Evolutionary conservation across 1,284 basidiomycete species (phyloP).

Genomic region (Gomphus sp.): DNA sequence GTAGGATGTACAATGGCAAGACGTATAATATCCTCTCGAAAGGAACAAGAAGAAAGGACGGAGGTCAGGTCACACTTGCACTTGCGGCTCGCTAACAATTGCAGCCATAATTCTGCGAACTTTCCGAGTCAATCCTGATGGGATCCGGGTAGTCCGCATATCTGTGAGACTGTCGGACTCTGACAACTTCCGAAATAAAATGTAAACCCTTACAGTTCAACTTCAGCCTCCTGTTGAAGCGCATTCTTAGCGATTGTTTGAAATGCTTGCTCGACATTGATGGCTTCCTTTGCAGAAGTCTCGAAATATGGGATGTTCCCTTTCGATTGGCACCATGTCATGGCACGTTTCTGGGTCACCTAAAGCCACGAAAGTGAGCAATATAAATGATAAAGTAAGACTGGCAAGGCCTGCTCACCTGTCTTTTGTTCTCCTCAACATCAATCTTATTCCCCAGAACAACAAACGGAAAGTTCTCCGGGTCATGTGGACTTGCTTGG

Average conservation of each 20-base stretch:
- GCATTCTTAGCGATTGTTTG: constrained; percentile 99
- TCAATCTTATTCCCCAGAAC: constrained; percentile 99
- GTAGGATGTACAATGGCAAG: neutral
- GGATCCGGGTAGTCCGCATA: constrained; percentile 99
- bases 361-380: neutral
- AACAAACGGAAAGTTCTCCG: constrained; percentile 98
- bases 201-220: constrained; percentile 67
- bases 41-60: neutral
- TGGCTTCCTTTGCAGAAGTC: constrained; percentile 98
- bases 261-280: constrained; percentile 99
- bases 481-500: constrained; percentile 96
- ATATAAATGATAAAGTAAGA: neutral
- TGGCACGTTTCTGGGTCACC: constrained; percentile 99
- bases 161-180: constrained; percentile 31
- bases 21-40: neutral
- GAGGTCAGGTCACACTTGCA: neutral
- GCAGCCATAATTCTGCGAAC: constrained; percentile 87
- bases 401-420: constrained; percentile 45
- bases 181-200: constrained; percentile 3
- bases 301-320: constrained; percentile 99
- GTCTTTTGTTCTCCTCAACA: constrained; percentile 97
- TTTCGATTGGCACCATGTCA: constrained; percentile 99
- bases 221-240: constrained; percentile 92
- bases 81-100: constrained; percentile 50
- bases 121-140: constrained; percentile 93